Conservation (phyloP, 306 rosid species). For the Crotalaria pallida region DNA sequence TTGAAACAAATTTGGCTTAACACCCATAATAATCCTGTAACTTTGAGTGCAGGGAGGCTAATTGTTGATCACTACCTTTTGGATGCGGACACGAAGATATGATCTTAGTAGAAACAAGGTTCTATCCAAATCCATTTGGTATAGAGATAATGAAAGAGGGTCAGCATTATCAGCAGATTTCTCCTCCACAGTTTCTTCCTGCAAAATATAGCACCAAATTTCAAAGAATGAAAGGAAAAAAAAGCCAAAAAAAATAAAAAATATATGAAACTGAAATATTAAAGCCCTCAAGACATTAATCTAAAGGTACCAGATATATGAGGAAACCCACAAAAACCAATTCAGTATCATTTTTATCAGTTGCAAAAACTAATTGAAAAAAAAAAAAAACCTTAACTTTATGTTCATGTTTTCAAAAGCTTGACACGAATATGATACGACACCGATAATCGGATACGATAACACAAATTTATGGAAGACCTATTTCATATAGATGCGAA, state of each 20-base stretch:
- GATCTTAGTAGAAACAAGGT: slow-evolving; percentile 78
- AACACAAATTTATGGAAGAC: no score
- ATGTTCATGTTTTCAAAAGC: neutral
- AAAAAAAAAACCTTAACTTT: neutral
- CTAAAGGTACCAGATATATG: neutral
- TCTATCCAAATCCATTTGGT: slow-evolving; percentile 96
- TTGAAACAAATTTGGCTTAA: neutral
- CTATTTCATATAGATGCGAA: no score
- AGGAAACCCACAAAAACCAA: neutral
- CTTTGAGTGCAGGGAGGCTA: neutral
- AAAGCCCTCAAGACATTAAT: neutral
- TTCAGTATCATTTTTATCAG: neutral
- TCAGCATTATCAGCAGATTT: slow-evolving; percentile 41
- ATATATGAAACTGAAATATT: no score
- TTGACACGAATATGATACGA: no score
- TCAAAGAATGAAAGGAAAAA: neutral
- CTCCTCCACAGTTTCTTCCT: slow-evolving; percentile 92
- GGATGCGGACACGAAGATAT: slow-evolving; percentile 75
- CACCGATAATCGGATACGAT: no score
- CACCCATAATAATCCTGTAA: neutral
- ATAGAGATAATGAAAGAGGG: slow-evolving; percentile 75
- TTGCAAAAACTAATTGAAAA: neutral
- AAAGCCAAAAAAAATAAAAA: no score
- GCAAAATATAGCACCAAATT: slow-evolving; percentile 6
- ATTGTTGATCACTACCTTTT: slow-evolving; percentile 50